Evolutionary conservation across 129 eudicot genomes (phyloP).

Genomic region (Deinandra increscens): DNA sequence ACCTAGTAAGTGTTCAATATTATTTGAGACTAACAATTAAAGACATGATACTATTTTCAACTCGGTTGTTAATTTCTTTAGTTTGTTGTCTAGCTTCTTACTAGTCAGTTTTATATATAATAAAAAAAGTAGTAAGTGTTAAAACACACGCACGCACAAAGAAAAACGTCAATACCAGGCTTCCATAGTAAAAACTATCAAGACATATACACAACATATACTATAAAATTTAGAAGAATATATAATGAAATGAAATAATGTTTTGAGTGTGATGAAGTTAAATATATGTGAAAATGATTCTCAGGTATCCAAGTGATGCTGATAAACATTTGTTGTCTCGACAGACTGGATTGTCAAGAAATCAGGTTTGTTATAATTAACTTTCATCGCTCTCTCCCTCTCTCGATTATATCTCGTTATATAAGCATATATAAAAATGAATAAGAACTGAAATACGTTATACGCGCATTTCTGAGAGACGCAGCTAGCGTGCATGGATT

Average conservation of each 20-base stretch:
- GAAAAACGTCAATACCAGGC: too few species aligned
- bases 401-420: background rate
- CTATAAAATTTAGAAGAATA: background rate
- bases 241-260: background rate
- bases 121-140: too few species aligned
- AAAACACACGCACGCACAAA: too few species aligned
- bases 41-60: too few species aligned
- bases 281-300: conserved; percentile 21
- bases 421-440: background rate
- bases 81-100: too few species aligned
- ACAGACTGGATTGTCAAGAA: conserved; percentile 83
- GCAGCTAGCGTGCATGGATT: background rate
- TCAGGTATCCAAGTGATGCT: conserved; percentile 98
- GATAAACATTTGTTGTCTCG: conserved; percentile 86
- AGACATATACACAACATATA: background rate
- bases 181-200: too few species aligned
- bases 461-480: background rate
- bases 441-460: background rate
- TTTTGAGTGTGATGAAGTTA: background rate
- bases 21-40: too few species aligned
- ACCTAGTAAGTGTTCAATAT: too few species aligned
- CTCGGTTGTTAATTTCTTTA: too few species aligned
- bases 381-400: conserved; percentile 18
- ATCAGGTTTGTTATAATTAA: conserved; percentile 51
- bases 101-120: too few species aligned